These are phyloP conservation scores for Leccinum solheimii DNA, from an alignment of 1,284 basidiomycete genomes.

Conservation along the genomic window DNA sequence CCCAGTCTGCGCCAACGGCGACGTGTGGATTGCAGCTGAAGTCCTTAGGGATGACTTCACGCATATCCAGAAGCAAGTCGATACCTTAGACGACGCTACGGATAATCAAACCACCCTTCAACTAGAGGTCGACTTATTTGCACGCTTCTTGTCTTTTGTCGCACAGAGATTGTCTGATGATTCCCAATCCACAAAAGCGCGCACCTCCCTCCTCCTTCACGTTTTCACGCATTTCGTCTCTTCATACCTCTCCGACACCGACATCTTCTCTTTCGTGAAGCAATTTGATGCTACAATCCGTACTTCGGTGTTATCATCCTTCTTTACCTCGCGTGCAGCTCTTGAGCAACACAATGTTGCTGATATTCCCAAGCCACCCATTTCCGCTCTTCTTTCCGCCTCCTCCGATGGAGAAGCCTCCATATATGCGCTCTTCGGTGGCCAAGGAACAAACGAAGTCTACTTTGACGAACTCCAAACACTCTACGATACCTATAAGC, in stretches of 20 bases:
- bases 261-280: slow-evolving; percentile 81
- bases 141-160: slow-evolving; percentile 78
- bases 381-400: slow-evolving; percentile 76
- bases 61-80: slow-evolving; percentile 59
- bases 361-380: slow-evolving; percentile 62
- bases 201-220: slow-evolving; percentile 70
- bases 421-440: slow-evolving; percentile 93
- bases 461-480: slow-evolving; percentile 96
- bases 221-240: slow-evolving; percentile 78
- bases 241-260: slow-evolving; percentile 71
- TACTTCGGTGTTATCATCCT: slow-evolving; percentile 76
- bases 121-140: slow-evolving; percentile 73
- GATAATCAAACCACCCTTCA: slow-evolving; percentile 58
- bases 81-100: slow-evolving; percentile 51
- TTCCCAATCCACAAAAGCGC: slow-evolving; percentile 52
- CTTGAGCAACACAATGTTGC: slow-evolving; percentile 65
- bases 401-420: slow-evolving; percentile 72
- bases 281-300: slow-evolving; percentile 75
- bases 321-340: slow-evolving; percentile 75
- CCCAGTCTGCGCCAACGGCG: slow-evolving; percentile 72
- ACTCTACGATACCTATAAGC: slow-evolving; percentile 88
- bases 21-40: slow-evolving; percentile 89
- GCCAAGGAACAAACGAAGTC: slow-evolving; percentile 98
- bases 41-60: slow-evolving; percentile 85
- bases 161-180: slow-evolving; percentile 61